Evolutionary conservation across 73 alveolate genomes (phyloP).

Genomic region (Tetrahymena borealis): DNA sequence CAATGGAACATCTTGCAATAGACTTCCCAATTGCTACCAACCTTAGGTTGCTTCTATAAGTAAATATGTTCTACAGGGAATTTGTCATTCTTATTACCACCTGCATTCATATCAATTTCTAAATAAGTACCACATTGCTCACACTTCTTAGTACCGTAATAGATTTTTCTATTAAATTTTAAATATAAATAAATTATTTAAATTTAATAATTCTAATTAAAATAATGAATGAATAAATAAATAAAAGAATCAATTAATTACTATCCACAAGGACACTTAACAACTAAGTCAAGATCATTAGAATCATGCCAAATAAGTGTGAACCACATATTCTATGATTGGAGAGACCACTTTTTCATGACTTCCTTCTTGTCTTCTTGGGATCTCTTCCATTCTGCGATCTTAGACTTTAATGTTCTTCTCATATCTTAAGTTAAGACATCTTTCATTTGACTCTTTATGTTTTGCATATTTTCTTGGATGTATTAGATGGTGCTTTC

Average conservation of each 20-base stretch:
- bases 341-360: background rate
- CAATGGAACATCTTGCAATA: background rate
- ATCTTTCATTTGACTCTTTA: background rate
- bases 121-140: background rate
- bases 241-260: background rate
- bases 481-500: background rate
- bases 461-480: background rate
- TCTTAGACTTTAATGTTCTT: background rate
- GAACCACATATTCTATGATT: background rate
- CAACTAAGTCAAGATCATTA: background rate
- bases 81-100: background rate
- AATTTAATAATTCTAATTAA: background rate
- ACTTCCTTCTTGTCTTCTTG: background rate
- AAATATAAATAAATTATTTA: background rate
- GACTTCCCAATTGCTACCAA: background rate
- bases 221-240: background rate
- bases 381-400: background rate
- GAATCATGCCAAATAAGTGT: background rate
- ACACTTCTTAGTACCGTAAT: background rate
- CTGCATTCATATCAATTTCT: background rate
- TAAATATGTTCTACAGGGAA: background rate
- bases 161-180: background rate
- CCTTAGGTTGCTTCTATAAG: background rate
- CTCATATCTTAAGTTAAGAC: background rate
- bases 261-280: background rate